Base-by-base conservation (phyloP, 352 stramenopile genomes). In the Blastocystis sp. region DNA sequence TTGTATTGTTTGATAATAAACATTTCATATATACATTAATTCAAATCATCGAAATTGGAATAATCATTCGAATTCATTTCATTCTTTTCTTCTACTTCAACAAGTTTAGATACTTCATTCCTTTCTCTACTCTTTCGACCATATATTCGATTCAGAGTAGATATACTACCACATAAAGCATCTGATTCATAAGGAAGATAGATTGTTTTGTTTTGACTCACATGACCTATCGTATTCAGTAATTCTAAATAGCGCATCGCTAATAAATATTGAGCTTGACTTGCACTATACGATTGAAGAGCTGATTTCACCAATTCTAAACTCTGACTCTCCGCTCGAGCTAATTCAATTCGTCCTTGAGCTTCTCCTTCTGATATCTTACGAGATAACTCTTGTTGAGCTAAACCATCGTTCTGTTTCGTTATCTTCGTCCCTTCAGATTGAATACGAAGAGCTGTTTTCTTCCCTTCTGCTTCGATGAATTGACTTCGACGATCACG, bases 391-490 rank as follows among this genome's bases (percentile, higher is more conserved):
- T 92, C 91, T 90, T 92, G 91, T 55, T 92, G 87, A 30, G 91
- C 91, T n/a, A 92, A 76, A 91, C 91, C 91, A 65, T 91, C 91
- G 79, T 92, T 92, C 68, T 91, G 90, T 59, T 92, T 92, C 64
- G 81, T 50, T 20, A 92, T 55, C 69, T 92, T 92, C 30, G 85
- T 91, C 30, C 91, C 91, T 68, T 92, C 91, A 4, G 91, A 91
- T 20, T 79, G 47, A 34, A 92, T 79, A 11, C 90, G 79, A 37
- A 91, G 64, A 0, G 91, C 91, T 16, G 90, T 88, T 73, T 92
- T 92, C 47, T 92, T 91, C 16, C 91, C 91, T 63, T 92, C 91
- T 37, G 91, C 91, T 20, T 68, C 24, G 56, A 92, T 92, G 73
- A 92, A 92, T 41, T 92, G 90, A 45, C 90, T 91, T 26, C 91